A percentile compares a stretch with the other conserved stretches of the same genome.
phyloP scores from a whole-genome alignment of 352 stramenopile genomes.

The Halophytophthora polymorphica region DNA sequence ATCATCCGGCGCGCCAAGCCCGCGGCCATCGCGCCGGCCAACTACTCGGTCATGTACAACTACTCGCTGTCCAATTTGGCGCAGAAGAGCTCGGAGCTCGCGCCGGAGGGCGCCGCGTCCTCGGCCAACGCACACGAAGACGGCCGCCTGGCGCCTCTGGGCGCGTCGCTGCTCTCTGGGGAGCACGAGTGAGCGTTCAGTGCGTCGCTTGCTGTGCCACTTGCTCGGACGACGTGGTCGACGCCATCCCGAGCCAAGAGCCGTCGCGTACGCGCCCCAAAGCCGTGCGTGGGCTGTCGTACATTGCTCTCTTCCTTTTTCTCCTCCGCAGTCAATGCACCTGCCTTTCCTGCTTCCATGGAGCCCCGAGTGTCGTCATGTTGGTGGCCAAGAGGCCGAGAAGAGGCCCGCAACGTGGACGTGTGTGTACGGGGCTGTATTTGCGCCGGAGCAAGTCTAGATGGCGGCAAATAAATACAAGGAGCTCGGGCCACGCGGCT shows the following conservation, averaged over 20 bases:
- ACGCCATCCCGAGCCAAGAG: too few species aligned
- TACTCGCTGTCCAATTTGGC: slow-evolving; percentile 55
- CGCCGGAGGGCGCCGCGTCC: slow-evolving; percentile 16
- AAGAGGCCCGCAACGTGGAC: too few species aligned
- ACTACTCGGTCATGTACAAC: slow-evolving; percentile 78
- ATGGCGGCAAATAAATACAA: slow-evolving; percentile 1
- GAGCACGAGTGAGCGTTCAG: slow-evolving; percentile 46
- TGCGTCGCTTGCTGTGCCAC: slow-evolving; percentile 8
- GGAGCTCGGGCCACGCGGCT: not conserved
- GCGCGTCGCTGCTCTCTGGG: slow-evolving; percentile 41
- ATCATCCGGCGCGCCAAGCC: slow-evolving; percentile 72
- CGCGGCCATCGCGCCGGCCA: slow-evolving; percentile 65
- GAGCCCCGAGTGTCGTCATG: too few species aligned
- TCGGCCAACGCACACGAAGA: slow-evolving; percentile 34
- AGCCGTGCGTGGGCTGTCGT: too few species aligned
- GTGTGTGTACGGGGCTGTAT: too few species aligned
- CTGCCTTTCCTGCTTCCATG: not conserved
- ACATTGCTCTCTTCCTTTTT: not conserved
- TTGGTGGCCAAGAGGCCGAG: not conserved
- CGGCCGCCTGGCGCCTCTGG: slow-evolving; percentile 38
- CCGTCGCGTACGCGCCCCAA: too few species aligned
- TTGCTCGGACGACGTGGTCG: too few species aligned
- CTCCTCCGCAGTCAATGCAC: not conserved
- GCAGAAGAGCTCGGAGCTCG: slow-evolving; percentile 52
- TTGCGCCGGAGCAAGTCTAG: slow-evolving; percentile 2